Evolutionary conservation across 83 land plant species (phyloP).

Genomic region (Picea engelmannii): DNA sequence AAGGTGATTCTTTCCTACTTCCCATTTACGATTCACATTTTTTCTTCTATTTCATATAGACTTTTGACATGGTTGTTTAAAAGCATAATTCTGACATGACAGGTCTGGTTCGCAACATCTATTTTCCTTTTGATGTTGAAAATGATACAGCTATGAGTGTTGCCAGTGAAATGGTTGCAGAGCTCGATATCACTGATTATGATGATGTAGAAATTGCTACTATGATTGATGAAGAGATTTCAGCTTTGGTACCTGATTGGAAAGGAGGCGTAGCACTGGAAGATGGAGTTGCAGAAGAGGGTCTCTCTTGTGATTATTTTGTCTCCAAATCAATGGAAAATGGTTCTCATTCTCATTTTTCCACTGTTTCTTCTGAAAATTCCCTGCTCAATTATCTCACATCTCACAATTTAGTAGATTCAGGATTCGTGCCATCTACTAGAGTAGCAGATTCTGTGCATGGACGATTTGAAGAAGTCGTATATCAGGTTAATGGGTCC

Average conservation of each 20-base stretch:
- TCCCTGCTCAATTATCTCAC: slow-evolving; percentile 11
- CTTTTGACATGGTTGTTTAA: neutral
- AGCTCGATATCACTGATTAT: slow-evolving; percentile 54
- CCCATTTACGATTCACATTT: neutral
- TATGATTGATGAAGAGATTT: slow-evolving; percentile 52
- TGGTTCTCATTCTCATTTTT: slow-evolving; percentile 12
- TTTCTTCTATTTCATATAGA: neutral
- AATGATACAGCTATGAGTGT: slow-evolving; percentile 57
- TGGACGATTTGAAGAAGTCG: slow-evolving; percentile 70
- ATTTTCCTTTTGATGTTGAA: slow-evolving; percentile 52
- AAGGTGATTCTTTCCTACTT: slow-evolving; percentile 26
- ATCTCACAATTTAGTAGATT: neutral
- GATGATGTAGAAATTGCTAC: slow-evolving; percentile 53
- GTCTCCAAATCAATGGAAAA: neutral
- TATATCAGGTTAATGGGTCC: slow-evolving; percentile 46
- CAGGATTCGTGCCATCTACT: slow-evolving; percentile 14
- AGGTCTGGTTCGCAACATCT: slow-evolving; percentile 49
- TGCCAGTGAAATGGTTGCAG: slow-evolving; percentile 68
- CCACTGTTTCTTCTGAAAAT: slow-evolving; percentile 27
- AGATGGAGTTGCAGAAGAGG: slow-evolving; percentile 31
- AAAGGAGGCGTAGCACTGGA: slow-evolving; percentile 23
- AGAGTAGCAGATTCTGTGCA: slow-evolving; percentile 35
- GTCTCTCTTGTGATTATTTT: slow-evolving; percentile 10
- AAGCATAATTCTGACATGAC: slow-evolving; percentile 8
- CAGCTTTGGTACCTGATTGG: slow-evolving; percentile 53